Conservation (phyloP, 768 basidiomycete genomes). For the Auriscalpium microsporum region DNA sequence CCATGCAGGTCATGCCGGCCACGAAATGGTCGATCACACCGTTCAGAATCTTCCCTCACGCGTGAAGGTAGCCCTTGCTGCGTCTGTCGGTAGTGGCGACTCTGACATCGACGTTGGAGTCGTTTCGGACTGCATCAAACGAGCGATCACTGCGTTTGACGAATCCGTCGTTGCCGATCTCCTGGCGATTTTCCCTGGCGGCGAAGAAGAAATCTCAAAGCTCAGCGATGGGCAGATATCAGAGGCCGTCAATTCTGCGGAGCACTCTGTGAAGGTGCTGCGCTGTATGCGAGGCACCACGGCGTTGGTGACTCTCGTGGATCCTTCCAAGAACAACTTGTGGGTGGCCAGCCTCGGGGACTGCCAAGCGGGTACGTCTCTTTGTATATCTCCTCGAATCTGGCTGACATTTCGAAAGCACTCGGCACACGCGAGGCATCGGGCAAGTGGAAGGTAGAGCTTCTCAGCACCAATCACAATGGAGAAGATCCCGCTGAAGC, state of each 20-base stretch:
- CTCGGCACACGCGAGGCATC: conserved; percentile 29
- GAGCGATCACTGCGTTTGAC: conserved; percentile 33
- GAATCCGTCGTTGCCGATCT: conserved; percentile 33
- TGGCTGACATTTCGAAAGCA: conserved; percentile 21
- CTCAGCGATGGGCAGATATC: conserved; percentile 45
- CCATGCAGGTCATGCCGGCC: conserved; percentile 35
- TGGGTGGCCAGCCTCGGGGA: conserved; percentile 55
- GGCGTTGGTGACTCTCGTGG: conserved; percentile 38
- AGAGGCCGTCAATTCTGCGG: conserved; percentile 43
- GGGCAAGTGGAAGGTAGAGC: conserved; percentile 29
- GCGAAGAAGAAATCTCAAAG: conserved; percentile 33
- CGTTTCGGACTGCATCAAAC: conserved; percentile 28
- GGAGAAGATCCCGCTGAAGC: conserved; percentile 36
- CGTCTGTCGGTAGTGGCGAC: conserved; percentile 18
- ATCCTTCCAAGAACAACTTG: conserved; percentile 33
- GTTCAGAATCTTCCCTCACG: conserved; percentile 29
- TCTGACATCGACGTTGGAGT: conserved; percentile 19
- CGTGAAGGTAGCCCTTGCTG: conserved; percentile 27
- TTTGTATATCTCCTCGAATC: not conserved
- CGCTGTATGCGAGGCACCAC: conserved; percentile 47
- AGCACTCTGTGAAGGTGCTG: conserved; percentile 21
- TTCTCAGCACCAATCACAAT: conserved; percentile 44
- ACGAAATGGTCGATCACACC: conserved; percentile 36
- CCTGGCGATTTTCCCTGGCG: conserved; percentile 39
- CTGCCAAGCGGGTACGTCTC: conserved; percentile 38